Evolutionary conservation across 1,139 yeast genomes (phyloP).

Genomic region (Yamadazyma friedrichii): DNA sequence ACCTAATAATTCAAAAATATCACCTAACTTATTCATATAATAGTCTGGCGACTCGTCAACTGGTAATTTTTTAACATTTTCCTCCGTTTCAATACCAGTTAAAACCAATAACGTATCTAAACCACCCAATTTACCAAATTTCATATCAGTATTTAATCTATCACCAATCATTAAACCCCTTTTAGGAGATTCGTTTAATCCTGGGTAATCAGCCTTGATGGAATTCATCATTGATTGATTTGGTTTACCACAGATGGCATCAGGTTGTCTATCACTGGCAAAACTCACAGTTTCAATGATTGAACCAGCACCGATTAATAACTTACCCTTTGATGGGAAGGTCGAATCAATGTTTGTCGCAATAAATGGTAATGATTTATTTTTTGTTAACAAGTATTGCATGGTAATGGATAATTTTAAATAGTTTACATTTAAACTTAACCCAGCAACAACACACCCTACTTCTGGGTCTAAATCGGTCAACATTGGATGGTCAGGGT

Average conservation of each 20-base stretch:
- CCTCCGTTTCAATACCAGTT: constrained; percentile 85
- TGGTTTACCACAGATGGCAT: constrained; percentile 86
- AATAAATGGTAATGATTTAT: constrained; percentile 69
- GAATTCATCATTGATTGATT: constrained; percentile 88
- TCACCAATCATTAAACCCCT: constrained; percentile 94
- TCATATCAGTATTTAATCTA: constrained; percentile 91
- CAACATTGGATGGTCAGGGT: constrained; percentile 33
- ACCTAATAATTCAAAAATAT: constrained; percentile 19
- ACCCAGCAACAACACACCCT: constrained; percentile 88
- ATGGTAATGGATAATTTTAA: constrained; percentile 78
- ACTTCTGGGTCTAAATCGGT: constrained; percentile 63
- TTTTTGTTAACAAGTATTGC: constrained; percentile 64
- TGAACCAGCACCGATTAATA: constrained; percentile 94
- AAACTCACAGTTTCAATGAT: constrained; percentile 76
- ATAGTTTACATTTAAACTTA: constrained; percentile 75
- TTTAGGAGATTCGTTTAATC: constrained; percentile 48
- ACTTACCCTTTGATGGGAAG: constrained; percentile 81
- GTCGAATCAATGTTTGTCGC: constrained; percentile 98
- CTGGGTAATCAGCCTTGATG: constrained; percentile 64
- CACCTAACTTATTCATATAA: constrained; percentile 69
- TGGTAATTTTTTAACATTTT: constrained; percentile 44
- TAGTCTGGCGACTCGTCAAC: constrained; percentile 59
- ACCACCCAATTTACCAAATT: constrained; percentile 85
- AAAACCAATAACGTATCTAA: constrained; percentile 80
- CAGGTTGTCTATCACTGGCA: constrained; percentile 69